These are phyloP conservation scores for Blastomyces percursus DNA, from an alignment of 2,329 filamentous ascomycete species.

Conservation along the genomic window DNA sequence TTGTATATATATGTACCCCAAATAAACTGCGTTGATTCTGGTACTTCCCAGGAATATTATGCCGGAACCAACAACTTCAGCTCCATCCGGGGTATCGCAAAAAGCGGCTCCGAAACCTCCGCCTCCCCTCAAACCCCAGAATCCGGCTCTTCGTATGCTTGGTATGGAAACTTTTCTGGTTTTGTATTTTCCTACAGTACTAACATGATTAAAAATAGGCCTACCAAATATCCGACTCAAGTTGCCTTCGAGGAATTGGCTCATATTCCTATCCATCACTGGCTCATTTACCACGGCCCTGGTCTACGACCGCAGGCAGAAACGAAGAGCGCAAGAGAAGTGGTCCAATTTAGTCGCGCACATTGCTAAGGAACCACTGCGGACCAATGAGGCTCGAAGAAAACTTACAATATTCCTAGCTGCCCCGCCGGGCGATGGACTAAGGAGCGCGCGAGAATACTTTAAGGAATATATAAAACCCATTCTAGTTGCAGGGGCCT, in stretches of 20 bases:
- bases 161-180: constrained; percentile 6
- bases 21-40: background rate
- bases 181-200: background rate
- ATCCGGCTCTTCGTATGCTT: constrained; percentile 15
- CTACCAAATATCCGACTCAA: constrained; percentile 71
- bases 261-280: constrained; percentile 79
- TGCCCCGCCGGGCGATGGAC: constrained; percentile 73
- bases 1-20: background rate
- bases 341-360: constrained; percentile 81
- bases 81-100: constrained; percentile 7
- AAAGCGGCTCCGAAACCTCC: constrained; percentile 12
- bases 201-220: constrained; percentile 39
- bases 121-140: constrained; percentile 13
- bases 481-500: constrained; percentile 71
- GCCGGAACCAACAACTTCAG: constrained; percentile 5
- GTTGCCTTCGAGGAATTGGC: constrained; percentile 92
- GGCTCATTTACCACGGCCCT: constrained; percentile 68
- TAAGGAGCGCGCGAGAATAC: constrained; percentile 80
- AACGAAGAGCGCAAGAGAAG: constrained; percentile 70
- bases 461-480: constrained; percentile 96
- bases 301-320: constrained; percentile 86
- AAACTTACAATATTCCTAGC: constrained; percentile 78
- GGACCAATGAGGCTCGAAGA: constrained; percentile 61
- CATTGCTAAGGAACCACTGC: constrained; percentile 65
- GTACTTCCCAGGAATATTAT: background rate